Conservation (phyloP, 257 asterid species). For the Solanum acaule region DNA sequence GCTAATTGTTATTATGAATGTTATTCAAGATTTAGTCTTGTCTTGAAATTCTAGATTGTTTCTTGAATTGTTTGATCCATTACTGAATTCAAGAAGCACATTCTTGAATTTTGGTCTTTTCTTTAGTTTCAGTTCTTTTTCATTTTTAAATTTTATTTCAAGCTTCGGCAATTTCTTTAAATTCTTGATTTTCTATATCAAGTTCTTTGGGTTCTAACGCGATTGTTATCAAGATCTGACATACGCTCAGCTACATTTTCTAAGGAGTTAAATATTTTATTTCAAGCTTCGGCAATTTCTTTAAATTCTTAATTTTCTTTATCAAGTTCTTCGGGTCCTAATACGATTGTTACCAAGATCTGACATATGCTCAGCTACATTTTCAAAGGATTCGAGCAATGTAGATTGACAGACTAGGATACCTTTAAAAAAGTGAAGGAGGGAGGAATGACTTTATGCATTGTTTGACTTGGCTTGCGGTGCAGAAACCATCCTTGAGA, state of each 20-base stretch:
- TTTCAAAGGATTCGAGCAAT: neutral
- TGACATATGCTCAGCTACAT: neutral
- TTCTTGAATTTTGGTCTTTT: neutral
- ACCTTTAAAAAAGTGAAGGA: neutral
- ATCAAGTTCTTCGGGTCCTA: neutral
- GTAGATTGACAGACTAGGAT: neutral
- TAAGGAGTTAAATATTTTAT: neutral
- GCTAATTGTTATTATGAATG: neutral
- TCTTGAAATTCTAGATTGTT: neutral
- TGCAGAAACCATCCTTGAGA: neutral
- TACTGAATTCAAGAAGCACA: neutral
- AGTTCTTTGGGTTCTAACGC: neutral
- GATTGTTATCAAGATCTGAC: neutral
- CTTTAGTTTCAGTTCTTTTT: neutral
- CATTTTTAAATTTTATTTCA: neutral
- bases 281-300: neutral
- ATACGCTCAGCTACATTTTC: neutral
- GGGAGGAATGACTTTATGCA: neutral
- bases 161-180: neutral
- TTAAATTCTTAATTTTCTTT: neutral
- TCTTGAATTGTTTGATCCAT: neutral
- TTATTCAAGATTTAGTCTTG: neutral
- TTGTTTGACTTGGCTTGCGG: neutral
- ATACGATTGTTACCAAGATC: neutral
- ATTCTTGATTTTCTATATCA: neutral